These are phyloP conservation scores for Cicer judaicum DNA, from an alignment of 306 rosid genomes.

Conservation along the genomic window DNA sequence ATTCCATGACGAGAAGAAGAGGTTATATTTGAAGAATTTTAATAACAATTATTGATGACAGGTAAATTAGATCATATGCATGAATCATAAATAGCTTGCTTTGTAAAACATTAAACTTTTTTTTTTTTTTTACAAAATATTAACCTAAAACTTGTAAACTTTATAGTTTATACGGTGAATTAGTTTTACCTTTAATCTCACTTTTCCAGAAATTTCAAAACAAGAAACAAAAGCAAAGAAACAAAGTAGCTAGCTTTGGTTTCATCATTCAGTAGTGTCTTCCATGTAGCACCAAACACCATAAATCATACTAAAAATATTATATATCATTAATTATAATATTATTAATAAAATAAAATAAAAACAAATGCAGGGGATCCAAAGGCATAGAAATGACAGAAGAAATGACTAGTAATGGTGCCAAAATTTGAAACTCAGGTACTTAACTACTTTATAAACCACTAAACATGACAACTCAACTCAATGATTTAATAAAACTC, in stretches of 20 bases:
- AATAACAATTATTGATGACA: no score
- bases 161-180: no score
- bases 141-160: no score
- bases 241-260: conserved; percentile 42
- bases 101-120: background rate
- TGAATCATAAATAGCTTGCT: background rate
- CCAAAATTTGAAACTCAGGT: conserved; percentile 39
- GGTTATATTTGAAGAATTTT: background rate
- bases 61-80: background rate
- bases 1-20: background rate
- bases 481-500: no score
- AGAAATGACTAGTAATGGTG: conserved; percentile 6
- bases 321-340: conserved; percentile 1
- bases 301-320: conserved; percentile 12
- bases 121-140: no score
- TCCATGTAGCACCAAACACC: conserved; percentile 17
- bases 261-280: background rate
- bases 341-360: background rate
- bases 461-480: background rate
- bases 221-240: conserved; percentile 5
- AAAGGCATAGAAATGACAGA: conserved; percentile 13
- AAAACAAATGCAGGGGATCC: conserved; percentile 42
- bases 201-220: conserved; percentile 9
- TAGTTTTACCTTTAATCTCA: no score
- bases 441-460: background rate